A percentile compares a stretch with the other conserved stretches of the same genome.
phyloP scores from a whole-genome alignment of 495 filamentous ascomycete genomes.

The Pyronema omphalodes region DNA sequence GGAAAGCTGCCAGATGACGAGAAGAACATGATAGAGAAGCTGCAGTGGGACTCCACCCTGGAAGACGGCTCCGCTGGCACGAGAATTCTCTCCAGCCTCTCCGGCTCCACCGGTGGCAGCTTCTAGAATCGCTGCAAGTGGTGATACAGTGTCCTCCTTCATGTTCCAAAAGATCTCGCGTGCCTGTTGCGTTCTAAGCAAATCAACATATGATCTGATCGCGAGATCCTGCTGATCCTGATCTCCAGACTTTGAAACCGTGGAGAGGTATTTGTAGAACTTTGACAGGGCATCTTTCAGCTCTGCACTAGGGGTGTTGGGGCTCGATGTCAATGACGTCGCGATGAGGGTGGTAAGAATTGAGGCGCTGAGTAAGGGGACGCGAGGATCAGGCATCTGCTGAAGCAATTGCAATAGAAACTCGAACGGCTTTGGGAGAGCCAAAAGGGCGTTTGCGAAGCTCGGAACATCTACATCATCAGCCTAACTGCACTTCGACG shows the following conservation, averaged over 20 bases:
- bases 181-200: constrained; percentile 59
- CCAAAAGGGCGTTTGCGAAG: constrained; percentile 55
- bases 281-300: constrained; percentile 63
- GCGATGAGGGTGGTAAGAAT: constrained; percentile 72
- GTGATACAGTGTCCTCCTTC: constrained; percentile 60
- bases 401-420: constrained; percentile 61
- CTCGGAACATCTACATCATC: constrained; percentile 48
- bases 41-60: constrained; percentile 78
- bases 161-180: constrained; percentile 77
- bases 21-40: constrained; percentile 79
- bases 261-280: constrained; percentile 72
- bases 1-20: constrained; percentile 87
- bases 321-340: constrained; percentile 38
- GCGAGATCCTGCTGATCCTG: constrained; percentile 89
- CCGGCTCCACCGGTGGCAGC: constrained; percentile 42
- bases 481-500: not conserved
- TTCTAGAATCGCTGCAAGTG: constrained; percentile 66
- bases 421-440: constrained; percentile 65
- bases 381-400: constrained; percentile 56
- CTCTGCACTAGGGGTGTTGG: constrained; percentile 32
- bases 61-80: constrained; percentile 45
- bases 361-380: constrained; percentile 75
- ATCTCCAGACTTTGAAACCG: constrained; percentile 52
- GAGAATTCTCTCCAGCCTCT: constrained; percentile 37
- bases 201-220: constrained; percentile 71